phyloP scores from a whole-genome alignment of 1,284 basidiomycete species.

The Trichosporon faecale region DNA sequence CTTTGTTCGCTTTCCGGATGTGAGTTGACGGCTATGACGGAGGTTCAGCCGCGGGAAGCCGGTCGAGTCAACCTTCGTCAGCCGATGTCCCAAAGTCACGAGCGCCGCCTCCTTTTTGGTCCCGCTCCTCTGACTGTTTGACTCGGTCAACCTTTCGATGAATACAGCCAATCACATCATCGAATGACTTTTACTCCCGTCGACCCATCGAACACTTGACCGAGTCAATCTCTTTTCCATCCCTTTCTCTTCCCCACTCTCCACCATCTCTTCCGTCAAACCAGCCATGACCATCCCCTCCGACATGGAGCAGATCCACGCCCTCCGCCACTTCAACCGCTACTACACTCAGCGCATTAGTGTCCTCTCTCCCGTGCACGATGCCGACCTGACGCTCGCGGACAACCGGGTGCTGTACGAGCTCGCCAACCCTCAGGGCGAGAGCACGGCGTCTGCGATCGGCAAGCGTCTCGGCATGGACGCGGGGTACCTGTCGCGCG shows the following conservation, averaged over 20 bases:
- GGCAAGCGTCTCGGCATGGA: conserved; percentile 17
- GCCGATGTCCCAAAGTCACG: too few relatives aligned
- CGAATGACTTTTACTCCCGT: not conserved
- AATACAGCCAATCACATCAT: not conserved
- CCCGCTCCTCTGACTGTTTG: too few relatives aligned
- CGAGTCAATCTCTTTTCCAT: not conserved
- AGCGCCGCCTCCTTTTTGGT: too few relatives aligned
- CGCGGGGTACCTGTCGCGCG: conserved; percentile 22
- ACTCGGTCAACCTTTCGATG: not conserved
- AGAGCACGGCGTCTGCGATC: conserved; percentile 15
- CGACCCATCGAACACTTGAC: not conserved
- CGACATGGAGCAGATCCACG: conserved; percentile 13
- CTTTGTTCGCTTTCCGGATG: too few relatives aligned
- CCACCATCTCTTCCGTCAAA: not conserved
- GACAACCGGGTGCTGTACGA: conserved; percentile 24
- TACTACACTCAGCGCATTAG: conserved; percentile 23
- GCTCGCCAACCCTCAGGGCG: conserved; percentile 9
- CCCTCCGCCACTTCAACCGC: conserved; percentile 26
- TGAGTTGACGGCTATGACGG: too few relatives aligned
- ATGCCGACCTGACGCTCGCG: conserved; percentile 17
- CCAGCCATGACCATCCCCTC: not conserved
- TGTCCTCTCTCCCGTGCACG: conserved; percentile 18
- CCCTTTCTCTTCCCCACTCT: not conserved
- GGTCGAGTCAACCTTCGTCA: too few relatives aligned
- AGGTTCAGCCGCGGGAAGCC: too few relatives aligned